These are phyloP conservation scores for Tylopilus sp. DNA, from an alignment of 1,284 basidiomycete species.

Conservation along the genomic window DNA sequence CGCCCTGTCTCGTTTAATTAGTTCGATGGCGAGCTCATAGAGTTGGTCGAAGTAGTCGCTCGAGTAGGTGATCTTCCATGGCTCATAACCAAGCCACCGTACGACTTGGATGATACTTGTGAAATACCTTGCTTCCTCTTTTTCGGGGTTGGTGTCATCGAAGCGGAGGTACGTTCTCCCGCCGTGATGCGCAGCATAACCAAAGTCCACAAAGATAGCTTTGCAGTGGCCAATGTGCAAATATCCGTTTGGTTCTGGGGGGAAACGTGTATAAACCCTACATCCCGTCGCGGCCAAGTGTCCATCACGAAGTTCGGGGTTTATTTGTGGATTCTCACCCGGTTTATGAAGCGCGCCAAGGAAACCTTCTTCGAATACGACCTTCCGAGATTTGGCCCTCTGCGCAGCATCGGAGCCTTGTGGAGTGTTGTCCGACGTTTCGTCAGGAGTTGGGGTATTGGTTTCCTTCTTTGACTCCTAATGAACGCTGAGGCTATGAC, in stretches of 20 bases:
- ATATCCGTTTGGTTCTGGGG: slow-evolving; percentile 97
- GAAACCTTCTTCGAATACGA: slow-evolving; percentile 95
- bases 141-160: slow-evolving; percentile 99
- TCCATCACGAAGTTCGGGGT: slow-evolving; percentile 73
- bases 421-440: slow-evolving; percentile 32
- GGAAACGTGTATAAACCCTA: slow-evolving; percentile 93
- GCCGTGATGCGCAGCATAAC: slow-evolving; percentile 89
- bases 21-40: slow-evolving; percentile 87
- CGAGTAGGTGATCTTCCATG: slow-evolving; percentile 99
- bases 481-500: neutral
- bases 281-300: slow-evolving; percentile 85
- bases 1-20: slow-evolving; percentile 88
- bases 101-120: slow-evolving; percentile 95
- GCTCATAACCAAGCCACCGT: slow-evolving; percentile 97
- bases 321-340: slow-evolving; percentile 90
- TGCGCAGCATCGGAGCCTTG: slow-evolving; percentile 39
- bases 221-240: slow-evolving; percentile 98
- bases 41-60: slow-evolving; percentile 95
- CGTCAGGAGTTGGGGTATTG: slow-evolving; percentile 2
- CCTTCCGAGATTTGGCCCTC: slow-evolving; percentile 49
- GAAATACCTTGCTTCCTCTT: slow-evolving; percentile 95
- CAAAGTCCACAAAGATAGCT: slow-evolving; percentile 98
- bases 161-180: slow-evolving; percentile 94
- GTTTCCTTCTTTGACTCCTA: slow-evolving; percentile 59
- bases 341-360: slow-evolving; percentile 91